Conservation (phyloP, 164 flowering plant genomes). For the Magnolia officinalis region DNA sequence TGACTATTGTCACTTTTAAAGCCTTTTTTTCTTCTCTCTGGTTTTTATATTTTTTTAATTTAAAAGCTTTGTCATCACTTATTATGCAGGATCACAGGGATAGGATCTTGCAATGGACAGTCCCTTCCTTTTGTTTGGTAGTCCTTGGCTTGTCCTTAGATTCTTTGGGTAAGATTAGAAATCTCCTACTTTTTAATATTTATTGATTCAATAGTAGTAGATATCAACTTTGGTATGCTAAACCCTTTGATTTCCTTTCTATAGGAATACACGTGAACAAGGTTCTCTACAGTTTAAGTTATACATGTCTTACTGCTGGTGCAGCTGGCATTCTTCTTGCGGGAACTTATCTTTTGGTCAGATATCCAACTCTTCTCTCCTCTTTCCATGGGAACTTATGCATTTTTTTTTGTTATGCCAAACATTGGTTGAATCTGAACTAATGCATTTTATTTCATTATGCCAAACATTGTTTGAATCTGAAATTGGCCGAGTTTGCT, state of each 20-base stretch:
- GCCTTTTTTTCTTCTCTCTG: neutral
- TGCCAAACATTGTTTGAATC: neutral
- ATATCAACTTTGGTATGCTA: neutral
- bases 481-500: neutral
- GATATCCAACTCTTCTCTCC: neutral
- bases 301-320: conserved; percentile 62
- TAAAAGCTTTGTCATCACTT: neutral
- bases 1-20: neutral
- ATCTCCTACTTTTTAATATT: too few species aligned
- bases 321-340: conserved; percentile 59
- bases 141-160: conserved; percentile 41
- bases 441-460: neutral
- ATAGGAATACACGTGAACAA: conserved; percentile 73
- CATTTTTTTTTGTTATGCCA: neutral
- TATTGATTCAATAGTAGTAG: neutral
- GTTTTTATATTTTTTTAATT: neutral
- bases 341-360: conserved; percentile 53
- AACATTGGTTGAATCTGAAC: neutral
- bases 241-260: neutral
- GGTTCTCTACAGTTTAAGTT: conserved; percentile 64
- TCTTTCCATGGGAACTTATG: neutral
- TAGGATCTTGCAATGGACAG: conserved; percentile 55
- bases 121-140: conserved; percentile 37
- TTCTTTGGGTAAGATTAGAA: conserved; percentile 34
- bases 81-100: conserved; percentile 53